Base-by-base conservation (phyloP, 164 flowering plant species). In the Malania oleifera region DNA sequence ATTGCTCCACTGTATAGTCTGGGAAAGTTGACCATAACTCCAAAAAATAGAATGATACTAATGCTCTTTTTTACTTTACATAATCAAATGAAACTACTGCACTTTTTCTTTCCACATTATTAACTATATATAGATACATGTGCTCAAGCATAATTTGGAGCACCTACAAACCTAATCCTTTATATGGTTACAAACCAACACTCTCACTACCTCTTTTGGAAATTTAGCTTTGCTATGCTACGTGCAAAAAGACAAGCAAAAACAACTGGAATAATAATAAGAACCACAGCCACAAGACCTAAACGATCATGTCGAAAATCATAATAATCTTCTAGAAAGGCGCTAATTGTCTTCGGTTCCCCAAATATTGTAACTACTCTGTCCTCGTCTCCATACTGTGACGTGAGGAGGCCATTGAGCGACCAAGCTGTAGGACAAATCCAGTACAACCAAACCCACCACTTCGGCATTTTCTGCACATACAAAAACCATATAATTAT, bases 361-460 rank as follows among this genome's bases (percentile, higher is more conserved):
- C 75, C 75, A 49, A 66, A 73, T 1, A 63, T 62, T 14, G 18
- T 10, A 26, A 79, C 67, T 39, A 56, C 60, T 20, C 65, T 51
- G 43, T 69, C 26, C 14, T 71, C 20, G 45, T 79, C 80, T 19
- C 80, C 78, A 37, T 67, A 73, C 37, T 76, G 83, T 18, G 80
- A 73, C 26, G 73, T 73, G 7, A 76, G 62, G 23, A 76, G 55
- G 1, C 69, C 76, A 22, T 69, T 73, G 14, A 79, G 55, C 0
- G 75, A 56, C 83, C 83, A 79, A 2, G 83, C 61, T 13, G 76
- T 61, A 0, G 83, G 80, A 37, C 59, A 63, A 23, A 71, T 26
- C 45, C 73, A 79, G 53, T 74, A 76, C 22, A 64, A 27, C 78
- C 80, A 74, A 5, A 69, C 23, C 83, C 80, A 79, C 76, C 80